A percentile compares a stretch with the other conserved stretches of the same genome.
Evolutionary conservation across 106 monocot genomes (phyloP).

Genomic region (Acanthochlamys bracteata): DNA sequence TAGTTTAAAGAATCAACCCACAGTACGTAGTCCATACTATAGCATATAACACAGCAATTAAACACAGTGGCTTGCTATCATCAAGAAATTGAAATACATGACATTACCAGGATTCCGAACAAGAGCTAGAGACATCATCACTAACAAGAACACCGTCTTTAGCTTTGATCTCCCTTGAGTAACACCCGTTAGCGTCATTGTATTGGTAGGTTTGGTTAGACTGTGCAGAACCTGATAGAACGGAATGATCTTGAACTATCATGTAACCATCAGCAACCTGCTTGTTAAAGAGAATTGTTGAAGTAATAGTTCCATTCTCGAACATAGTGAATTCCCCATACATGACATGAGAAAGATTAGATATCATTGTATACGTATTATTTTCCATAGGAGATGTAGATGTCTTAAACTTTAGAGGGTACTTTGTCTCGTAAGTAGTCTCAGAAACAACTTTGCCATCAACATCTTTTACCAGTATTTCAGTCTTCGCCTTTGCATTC

Average conservation of each 20-base stretch:
- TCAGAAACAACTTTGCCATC: neutral
- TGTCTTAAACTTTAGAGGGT: constrained; percentile 32
- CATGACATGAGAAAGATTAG: constrained; percentile 42
- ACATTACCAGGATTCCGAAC: neutral
- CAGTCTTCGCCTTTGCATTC: constrained; percentile 28
- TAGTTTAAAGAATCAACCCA: too few relatives aligned
- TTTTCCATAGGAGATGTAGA: constrained; percentile 22
- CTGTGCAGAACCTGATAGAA: constrained; percentile 38
- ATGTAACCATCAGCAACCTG: constrained; percentile 57
- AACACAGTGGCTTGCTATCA: too few relatives aligned
- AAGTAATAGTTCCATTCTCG: constrained; percentile 1
- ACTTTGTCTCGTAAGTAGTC: constrained; percentile 21
- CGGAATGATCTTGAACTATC: constrained; percentile 46
- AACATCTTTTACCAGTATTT: constrained; percentile 4
- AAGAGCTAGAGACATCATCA: constrained; percentile 22
- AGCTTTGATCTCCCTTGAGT: constrained; percentile 22
- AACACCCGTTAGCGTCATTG: constrained; percentile 11
- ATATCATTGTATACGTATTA: constrained; percentile 22
- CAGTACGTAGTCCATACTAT: too few relatives aligned
- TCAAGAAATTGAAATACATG: too few relatives aligned
- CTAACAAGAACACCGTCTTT: constrained; percentile 34
- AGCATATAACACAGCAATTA: too few relatives aligned
- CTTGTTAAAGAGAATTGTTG: constrained; percentile 15
- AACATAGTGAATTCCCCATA: constrained; percentile 12
- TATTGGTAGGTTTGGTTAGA: constrained; percentile 32